Evolutionary conservation across 1,284 basidiomycete genomes (phyloP).

Genomic region (Jaminaea rosea): DNA sequence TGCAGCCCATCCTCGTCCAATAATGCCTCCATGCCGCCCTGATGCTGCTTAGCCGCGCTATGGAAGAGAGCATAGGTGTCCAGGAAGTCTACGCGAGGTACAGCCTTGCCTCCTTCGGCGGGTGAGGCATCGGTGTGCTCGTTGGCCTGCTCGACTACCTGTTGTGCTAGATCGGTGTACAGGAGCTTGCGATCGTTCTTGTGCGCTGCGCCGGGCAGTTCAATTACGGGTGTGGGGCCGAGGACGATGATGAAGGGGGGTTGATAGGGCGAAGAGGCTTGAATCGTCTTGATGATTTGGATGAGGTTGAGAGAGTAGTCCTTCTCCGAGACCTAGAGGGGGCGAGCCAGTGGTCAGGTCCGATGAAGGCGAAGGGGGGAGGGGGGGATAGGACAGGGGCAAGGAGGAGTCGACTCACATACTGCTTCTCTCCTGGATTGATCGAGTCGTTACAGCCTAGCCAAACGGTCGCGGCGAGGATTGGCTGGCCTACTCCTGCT

Average conservation of each 20-base stretch:
- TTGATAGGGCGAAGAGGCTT: not conserved
- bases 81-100: not conserved
- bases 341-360: not conserved
- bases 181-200: not conserved
- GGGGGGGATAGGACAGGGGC: too few species aligned
- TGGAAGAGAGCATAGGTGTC: not conserved
- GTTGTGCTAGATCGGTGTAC: not conserved
- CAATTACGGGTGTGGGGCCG: not conserved
- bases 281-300: not conserved
- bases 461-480: not conserved
- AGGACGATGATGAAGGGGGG: not conserved
- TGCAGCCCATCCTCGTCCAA: not conserved
- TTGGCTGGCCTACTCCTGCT: too few species aligned
- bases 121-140: not conserved
- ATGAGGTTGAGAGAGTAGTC: not conserved
- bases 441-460: slow-evolving; percentile 1
- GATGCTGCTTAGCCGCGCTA: not conserved
- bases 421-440: not conserved
- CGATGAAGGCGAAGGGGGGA: not conserved
- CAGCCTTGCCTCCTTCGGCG: too few species aligned
- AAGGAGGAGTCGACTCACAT: not conserved
- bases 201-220: not conserved
- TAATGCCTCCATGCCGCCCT: too few species aligned
- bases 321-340: not conserved
- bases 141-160: not conserved